These are phyloP conservation scores for Chrysoporthe austroafricana DNA, from an alignment of 2,329 filamentous ascomycete genomes.

Conservation along the genomic window DNA sequence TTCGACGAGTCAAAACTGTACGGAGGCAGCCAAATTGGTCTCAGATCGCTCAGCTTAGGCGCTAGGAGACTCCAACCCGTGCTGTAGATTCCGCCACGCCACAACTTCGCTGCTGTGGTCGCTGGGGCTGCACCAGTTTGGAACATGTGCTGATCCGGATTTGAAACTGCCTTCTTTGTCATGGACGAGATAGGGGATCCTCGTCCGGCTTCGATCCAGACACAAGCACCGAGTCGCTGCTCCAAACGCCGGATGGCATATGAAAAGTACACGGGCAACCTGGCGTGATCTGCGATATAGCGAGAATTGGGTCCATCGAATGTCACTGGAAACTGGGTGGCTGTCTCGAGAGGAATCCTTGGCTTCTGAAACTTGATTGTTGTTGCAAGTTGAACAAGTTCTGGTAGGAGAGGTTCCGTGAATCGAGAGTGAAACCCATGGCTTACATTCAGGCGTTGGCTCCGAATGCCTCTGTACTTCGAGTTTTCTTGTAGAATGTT, in stretches of 20 bases:
- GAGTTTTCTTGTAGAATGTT: constrained; percentile 26
- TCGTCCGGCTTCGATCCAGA: neutral
- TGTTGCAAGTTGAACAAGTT: constrained; percentile 22
- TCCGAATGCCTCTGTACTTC: constrained; percentile 23
- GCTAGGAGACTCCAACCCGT: no score
- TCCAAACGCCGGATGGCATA: no score
- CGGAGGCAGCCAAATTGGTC: constrained; percentile 1
- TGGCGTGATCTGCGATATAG: no score
- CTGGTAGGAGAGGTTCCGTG: constrained; percentile 31
- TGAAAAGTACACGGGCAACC: no score
- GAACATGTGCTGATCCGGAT: neutral
- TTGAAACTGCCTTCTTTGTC: neutral
- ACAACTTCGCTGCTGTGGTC: no score
- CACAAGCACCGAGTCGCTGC: no score
- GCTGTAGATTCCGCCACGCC: no score
- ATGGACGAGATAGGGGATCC: no score
- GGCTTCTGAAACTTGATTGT: constrained; percentile 13
- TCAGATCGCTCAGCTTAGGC: no score
- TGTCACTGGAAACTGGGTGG: no score
- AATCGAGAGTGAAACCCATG: constrained; percentile 32
- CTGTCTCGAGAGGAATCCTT: no score
- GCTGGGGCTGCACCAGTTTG: neutral
- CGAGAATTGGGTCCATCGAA: no score
- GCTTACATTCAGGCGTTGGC: constrained; percentile 34
- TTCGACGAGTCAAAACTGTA: neutral